phyloP scores from a whole-genome alignment of 2,329 filamentous ascomycete genomes.

The Aureobasidium musti region DNA sequence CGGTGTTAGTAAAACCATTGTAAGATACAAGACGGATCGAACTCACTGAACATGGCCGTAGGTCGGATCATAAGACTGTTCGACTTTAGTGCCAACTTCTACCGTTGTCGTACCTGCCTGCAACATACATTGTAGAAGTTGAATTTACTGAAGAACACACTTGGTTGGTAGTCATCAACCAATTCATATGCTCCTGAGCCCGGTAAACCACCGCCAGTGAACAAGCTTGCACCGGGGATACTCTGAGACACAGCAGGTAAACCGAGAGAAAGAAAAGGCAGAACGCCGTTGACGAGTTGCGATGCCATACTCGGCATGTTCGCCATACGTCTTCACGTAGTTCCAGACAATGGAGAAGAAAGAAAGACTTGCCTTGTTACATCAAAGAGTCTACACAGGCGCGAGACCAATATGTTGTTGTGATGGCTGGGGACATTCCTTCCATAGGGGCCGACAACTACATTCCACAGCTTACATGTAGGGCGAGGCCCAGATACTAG shows the following conservation, averaged over 20 bases:
- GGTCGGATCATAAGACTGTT: slow-evolving; percentile 38
- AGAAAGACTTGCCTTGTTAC: slow-evolving; percentile 20
- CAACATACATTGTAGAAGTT: slow-evolving; percentile 46
- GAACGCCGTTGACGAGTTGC: neutral
- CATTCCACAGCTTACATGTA: slow-evolving; percentile 1
- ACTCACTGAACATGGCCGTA: slow-evolving; percentile 39
- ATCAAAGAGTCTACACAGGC: slow-evolving; percentile 6
- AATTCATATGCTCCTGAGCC: slow-evolving; percentile 37
- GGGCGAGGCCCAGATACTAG: slow-evolving; percentile 1
- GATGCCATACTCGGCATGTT: slow-evolving; percentile 27
- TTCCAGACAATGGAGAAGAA: neutral
- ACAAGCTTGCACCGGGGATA: slow-evolving; percentile 36
- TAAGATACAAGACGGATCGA: neutral
- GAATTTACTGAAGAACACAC: slow-evolving; percentile 42
- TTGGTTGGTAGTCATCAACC: slow-evolving; percentile 40
- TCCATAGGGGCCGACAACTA: neutral
- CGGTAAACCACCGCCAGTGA: slow-evolving; percentile 38
- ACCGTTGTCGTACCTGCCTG: too few relatives aligned
- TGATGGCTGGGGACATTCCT: slow-evolving; percentile 17
- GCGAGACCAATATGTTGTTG: slow-evolving; percentile 13
- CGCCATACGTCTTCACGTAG: slow-evolving; percentile 6
- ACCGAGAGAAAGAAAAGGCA: slow-evolving; percentile 33
- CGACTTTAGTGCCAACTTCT: neutral
- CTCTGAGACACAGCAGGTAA: slow-evolving; percentile 35
- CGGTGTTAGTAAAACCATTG: neutral